These are phyloP conservation scores for Boeremia lycopersici DNA, from an alignment of 2,329 filamentous ascomycete species.

Conservation along the genomic window DNA sequence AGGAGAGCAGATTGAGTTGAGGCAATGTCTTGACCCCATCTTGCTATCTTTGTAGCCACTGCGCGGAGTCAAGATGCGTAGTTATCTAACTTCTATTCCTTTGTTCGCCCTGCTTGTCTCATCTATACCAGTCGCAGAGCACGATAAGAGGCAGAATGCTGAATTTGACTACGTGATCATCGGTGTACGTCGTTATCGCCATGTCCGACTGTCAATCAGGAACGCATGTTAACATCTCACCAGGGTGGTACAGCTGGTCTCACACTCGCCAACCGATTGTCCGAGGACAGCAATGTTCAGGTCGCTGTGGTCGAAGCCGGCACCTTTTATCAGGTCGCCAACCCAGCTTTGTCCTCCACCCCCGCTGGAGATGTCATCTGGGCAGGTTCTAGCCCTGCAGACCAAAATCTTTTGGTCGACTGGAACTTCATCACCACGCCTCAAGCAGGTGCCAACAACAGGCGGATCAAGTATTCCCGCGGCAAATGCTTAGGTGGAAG, in stretches of 20 bases:
- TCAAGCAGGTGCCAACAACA: conserved; percentile 28
- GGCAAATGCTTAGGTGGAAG: conserved; percentile 41
- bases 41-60: neutral
- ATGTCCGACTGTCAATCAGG: too few relatives aligned
- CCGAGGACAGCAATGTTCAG: conserved; percentile 10
- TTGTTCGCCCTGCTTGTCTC: conserved; percentile 3
- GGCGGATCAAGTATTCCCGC: conserved; percentile 31
- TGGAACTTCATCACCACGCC: conserved; percentile 39
- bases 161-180: conserved; percentile 27
- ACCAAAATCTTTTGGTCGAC: conserved; percentile 31
- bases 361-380: conserved; percentile 31
- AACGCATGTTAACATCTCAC: neutral
- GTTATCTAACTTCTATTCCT: neutral
- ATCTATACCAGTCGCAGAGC: conserved; percentile 1
- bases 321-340: conserved; percentile 25
- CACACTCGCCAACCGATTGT: conserved; percentile 16
- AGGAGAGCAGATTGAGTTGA: neutral
- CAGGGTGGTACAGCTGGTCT: conserved; percentile 22
- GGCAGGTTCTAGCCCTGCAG: conserved; percentile 21
- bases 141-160: conserved; percentile 14
- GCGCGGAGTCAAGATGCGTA: neutral
- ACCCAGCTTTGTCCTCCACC: conserved; percentile 14
- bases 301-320: conserved; percentile 36
- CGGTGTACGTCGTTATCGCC: conserved; percentile 8
- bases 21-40: neutral